Evolutionary conservation across 148 eudicot species (phyloP).

Genomic region (Fagopyrum esculentum): DNA sequence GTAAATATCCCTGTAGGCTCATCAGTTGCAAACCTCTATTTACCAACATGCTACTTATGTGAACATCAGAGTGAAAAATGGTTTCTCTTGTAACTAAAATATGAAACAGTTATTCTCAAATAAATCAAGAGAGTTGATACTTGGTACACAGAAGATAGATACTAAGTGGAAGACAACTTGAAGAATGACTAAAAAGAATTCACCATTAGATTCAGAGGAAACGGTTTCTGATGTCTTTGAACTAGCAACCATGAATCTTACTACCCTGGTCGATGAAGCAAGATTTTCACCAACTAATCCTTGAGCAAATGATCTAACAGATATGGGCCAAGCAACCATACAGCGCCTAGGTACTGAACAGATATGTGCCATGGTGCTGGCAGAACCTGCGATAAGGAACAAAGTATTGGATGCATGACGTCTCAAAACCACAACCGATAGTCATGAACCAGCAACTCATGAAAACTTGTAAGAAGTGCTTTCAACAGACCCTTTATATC

Average conservation of each 20-base stretch:
- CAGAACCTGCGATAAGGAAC: background rate
- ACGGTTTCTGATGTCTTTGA: conserved; percentile 43
- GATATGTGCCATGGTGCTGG: conserved; percentile 7
- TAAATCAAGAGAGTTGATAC: background rate
- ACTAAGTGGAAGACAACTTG: background rate
- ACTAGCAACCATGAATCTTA: conserved; percentile 38
- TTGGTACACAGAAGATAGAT: background rate
- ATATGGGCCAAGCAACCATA: conserved; percentile 23
- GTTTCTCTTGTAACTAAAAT: background rate
- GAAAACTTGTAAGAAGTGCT: background rate
- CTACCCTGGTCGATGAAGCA: conserved; percentile 30
- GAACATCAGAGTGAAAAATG: background rate
- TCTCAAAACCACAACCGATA: background rate
- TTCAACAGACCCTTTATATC: background rate
- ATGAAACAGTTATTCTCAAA: background rate
- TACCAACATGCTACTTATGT: background rate
- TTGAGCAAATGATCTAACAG: conserved; percentile 26
- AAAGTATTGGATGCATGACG: background rate
- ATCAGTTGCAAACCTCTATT: background rate
- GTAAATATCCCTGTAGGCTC: background rate
- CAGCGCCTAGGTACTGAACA: conserved; percentile 24
- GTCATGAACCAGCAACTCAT: conserved; percentile 4
- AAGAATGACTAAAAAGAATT: conserved; percentile 18
- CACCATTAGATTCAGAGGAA: conserved; percentile 46
- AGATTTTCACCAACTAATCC: conserved; percentile 30